Conservation (phyloP, 2,329 filamentous ascomycete genomes). For the Penicillium sp. region DNA sequence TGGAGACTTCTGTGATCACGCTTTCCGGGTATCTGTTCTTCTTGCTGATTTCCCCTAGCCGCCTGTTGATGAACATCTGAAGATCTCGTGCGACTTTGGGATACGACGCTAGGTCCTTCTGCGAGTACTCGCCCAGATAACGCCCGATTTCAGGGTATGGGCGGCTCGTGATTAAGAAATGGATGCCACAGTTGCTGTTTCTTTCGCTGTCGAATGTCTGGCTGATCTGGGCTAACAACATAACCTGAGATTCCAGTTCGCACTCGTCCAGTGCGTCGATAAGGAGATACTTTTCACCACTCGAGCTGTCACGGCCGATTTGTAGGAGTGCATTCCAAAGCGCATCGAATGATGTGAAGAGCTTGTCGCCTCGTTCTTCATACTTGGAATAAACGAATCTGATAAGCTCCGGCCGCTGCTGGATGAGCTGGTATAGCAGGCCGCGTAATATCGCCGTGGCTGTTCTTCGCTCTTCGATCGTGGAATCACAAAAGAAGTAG, state of each 20-base stretch:
- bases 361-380: neutral
- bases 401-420: neutral
- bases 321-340: slow-evolving; percentile 19
- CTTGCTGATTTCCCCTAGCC: slow-evolving; percentile 16
- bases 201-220: slow-evolving; percentile 10
- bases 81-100: neutral
- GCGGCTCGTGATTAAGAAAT: slow-evolving; percentile 5
- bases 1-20: slow-evolving; percentile 3
- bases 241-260: slow-evolving; percentile 19
- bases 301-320: slow-evolving; percentile 8
- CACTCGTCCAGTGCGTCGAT: slow-evolving; percentile 30
- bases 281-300: slow-evolving; percentile 21
- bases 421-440: slow-evolving; percentile 21
- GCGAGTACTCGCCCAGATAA: neutral
- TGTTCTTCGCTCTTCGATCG: slow-evolving; percentile 9
- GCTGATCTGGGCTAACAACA: slow-evolving; percentile 18
- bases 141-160: slow-evolving; percentile 1
- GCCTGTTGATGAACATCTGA: neutral
- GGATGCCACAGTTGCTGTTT: neutral
- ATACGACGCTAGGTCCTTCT: neutral
- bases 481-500: slow-evolving; percentile 27
- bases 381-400: slow-evolving; percentile 16
- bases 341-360: slow-evolving; percentile 18
- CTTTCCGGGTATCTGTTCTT: slow-evolving; percentile 10
- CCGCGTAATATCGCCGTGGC: slow-evolving; percentile 22